Base-by-base conservation (phyloP, 345 rosid species). In the Gynandropsis gynandra region DNA sequence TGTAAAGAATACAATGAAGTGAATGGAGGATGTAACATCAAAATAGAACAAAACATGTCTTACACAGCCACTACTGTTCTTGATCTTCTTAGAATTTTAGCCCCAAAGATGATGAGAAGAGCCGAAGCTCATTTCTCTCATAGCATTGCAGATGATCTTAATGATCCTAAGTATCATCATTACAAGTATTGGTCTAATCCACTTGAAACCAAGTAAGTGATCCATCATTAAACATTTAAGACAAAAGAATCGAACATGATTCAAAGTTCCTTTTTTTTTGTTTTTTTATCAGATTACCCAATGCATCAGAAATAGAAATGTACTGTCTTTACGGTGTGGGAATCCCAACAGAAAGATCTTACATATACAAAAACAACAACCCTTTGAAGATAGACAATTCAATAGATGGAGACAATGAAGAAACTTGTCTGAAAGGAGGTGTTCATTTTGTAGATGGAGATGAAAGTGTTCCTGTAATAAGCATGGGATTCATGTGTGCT, bases 151-250 rank as follows among this genome's bases (percentile, higher is more conserved):
- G 85, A 81, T 37, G 45, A 83, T 70, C 79, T 81, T 0, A 73
- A 73, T 1, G 83, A 83, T 45, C 87, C 85, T 31, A 79, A 77
- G 56, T 77, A 79, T 51, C 37, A 8, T 31, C 79, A 81, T 52
- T 76, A 74, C 71, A 81, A 74, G 46, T 79, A 83, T 60, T 87
- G 87, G 87, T 83, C 89, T 8, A 87, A 81, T 68, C 93, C 96
- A 10, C 75, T 87, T 0, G 89, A 87, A 54, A 80, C 70, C 27
- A 81, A 52, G 95, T 82, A 70, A 68, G 82, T 52, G 2, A 13
- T n/a, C 8, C 11, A 37, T 24, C 48, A 53, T 37, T 10, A 34
- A 5, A 34, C n/a, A 5, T 34, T 34, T 5, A 5, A 5, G 38
- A 7, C 8, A n/a, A n/a, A n/a, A n/a, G n/a, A n/a, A n/a, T n/a